phyloP scores from a whole-genome alignment of 352 stramenopile genomes.

The Globisporangium mamillatum region DNA sequence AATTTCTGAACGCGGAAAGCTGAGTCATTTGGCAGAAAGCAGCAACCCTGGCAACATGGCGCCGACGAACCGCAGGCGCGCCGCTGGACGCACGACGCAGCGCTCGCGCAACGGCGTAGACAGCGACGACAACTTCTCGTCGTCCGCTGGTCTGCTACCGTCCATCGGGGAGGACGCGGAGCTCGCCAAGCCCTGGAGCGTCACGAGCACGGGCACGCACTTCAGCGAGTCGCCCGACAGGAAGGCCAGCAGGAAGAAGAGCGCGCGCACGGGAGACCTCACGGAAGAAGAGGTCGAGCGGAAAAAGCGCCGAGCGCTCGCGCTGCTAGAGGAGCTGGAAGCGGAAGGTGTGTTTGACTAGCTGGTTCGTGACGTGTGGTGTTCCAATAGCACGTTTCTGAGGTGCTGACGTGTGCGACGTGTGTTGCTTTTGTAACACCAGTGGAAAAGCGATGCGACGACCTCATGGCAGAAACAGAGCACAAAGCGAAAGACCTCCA shows the following conservation, averaged over 20 bases:
- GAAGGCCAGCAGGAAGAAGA: slow-evolving; percentile 31
- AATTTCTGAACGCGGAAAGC: slow-evolving; percentile 10
- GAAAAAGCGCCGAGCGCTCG: slow-evolving; percentile 39
- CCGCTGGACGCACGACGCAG: slow-evolving; percentile 19
- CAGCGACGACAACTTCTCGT: slow-evolving; percentile 9
- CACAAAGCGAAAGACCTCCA: slow-evolving; percentile 58
- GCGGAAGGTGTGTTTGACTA: slow-evolving; percentile 39
- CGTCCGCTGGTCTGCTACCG: slow-evolving; percentile 28
- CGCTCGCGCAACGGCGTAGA: slow-evolving; percentile 19
- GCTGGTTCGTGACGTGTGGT: slow-evolving; percentile 4
- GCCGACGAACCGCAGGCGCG: slow-evolving; percentile 21
- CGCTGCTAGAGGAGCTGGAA: slow-evolving; percentile 60
- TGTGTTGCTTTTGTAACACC: neutral
- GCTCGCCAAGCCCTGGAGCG: slow-evolving; percentile 26
- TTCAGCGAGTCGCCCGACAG: slow-evolving; percentile 32
- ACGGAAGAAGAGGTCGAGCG: slow-evolving; percentile 25
- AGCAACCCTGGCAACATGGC: slow-evolving; percentile 8
- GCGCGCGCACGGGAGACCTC: slow-evolving; percentile 19
- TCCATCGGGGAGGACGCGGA: slow-evolving; percentile 64
- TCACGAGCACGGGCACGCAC: slow-evolving; percentile 25
- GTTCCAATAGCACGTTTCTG: neutral
- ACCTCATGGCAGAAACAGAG: slow-evolving; percentile 49
- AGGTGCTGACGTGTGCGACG: neutral
- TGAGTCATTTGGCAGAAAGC: neutral
- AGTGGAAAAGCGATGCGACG: slow-evolving; percentile 70